phyloP scores from a whole-genome alignment of 2,329 filamentous ascomycete genomes.

The Fusarium ramigenum region DNA sequence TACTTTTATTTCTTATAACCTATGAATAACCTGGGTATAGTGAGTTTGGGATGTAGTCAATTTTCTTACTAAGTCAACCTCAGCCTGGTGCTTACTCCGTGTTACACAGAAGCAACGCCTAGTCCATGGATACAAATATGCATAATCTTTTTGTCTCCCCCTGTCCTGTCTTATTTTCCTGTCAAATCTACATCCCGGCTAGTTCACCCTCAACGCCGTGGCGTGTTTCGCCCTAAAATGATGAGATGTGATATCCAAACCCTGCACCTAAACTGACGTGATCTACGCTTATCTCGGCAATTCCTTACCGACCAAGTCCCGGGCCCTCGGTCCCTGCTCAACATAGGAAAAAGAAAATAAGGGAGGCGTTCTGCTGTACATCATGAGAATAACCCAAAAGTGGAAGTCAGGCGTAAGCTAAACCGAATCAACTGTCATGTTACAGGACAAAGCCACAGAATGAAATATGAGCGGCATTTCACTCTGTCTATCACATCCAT shows the following conservation, averaged over 20 bases:
- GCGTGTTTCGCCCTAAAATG: neutral
- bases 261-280: neutral
- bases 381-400: neutral
- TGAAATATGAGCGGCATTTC: too few species aligned
- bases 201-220: neutral
- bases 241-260: neutral
- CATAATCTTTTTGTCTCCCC: accelerated
- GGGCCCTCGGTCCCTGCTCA: neutral
- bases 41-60: accelerated
- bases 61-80: neutral
- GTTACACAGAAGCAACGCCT: neutral
- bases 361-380: neutral
- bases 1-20: too few species aligned
- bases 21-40: accelerated
- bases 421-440: accelerated
- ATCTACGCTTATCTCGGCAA: neutral
- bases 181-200: neutral
- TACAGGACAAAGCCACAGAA: neutral
- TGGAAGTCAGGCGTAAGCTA: neutral
- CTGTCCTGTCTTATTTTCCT: neutral
- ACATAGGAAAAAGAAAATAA: neutral
- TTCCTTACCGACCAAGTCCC: neutral
- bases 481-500: neutral
- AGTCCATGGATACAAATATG: neutral
- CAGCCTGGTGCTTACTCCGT: neutral